Evolutionary conservation across 2,329 filamentous ascomycete genomes (phyloP).

Genomic region (Penicillium sp.): DNA sequence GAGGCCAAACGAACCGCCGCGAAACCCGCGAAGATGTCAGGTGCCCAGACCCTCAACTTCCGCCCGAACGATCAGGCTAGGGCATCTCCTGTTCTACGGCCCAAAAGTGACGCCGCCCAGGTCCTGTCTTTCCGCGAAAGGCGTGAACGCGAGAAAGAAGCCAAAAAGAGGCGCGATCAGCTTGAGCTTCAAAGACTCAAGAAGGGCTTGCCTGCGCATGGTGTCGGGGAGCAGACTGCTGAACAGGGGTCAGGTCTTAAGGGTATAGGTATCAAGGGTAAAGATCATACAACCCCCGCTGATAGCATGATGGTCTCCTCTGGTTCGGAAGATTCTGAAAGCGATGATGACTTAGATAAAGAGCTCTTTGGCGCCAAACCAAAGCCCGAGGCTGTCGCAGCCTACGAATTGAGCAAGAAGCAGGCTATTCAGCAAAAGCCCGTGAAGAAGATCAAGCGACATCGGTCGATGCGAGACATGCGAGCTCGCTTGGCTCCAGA

Average conservation of each 20-base stretch:
- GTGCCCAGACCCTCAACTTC: slow-evolving; percentile 11
- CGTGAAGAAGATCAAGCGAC: slow-evolving; percentile 76
- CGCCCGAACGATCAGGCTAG: slow-evolving; percentile 26
- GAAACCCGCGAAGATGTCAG: slow-evolving; percentile 22
- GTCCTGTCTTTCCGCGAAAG: slow-evolving; percentile 65
- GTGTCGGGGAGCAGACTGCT: slow-evolving; percentile 54
- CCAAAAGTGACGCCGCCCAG: slow-evolving; percentile 33
- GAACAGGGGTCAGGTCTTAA: slow-evolving; percentile 76
- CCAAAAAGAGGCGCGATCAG: slow-evolving; percentile 67
- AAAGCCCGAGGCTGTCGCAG: slow-evolving; percentile 40
- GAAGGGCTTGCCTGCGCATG: slow-evolving; percentile 49
- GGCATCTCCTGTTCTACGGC: slow-evolving; percentile 23
- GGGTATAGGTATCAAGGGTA: slow-evolving; percentile 68
- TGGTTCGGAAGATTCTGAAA: slow-evolving; percentile 62
- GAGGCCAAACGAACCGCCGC: slow-evolving; percentile 31
- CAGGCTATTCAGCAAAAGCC: slow-evolving; percentile 60
- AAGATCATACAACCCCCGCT: slow-evolving; percentile 67
- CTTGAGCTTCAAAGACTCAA: slow-evolving; percentile 68
- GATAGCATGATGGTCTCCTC: slow-evolving; percentile 87
- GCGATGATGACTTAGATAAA: slow-evolving; percentile 70
- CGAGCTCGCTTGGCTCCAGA: slow-evolving; percentile 86
- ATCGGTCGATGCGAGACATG: slow-evolving; percentile 86
- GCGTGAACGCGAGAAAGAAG: slow-evolving; percentile 70
- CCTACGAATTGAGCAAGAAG: slow-evolving; percentile 48
- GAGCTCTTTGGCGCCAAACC: slow-evolving; percentile 58